Percentiles rank a stretch among this genome's conserved stretches.
phyloP scores from a whole-genome alignment of 768 basidiomycete species.

The Pulveroboletus sp. region DNA sequence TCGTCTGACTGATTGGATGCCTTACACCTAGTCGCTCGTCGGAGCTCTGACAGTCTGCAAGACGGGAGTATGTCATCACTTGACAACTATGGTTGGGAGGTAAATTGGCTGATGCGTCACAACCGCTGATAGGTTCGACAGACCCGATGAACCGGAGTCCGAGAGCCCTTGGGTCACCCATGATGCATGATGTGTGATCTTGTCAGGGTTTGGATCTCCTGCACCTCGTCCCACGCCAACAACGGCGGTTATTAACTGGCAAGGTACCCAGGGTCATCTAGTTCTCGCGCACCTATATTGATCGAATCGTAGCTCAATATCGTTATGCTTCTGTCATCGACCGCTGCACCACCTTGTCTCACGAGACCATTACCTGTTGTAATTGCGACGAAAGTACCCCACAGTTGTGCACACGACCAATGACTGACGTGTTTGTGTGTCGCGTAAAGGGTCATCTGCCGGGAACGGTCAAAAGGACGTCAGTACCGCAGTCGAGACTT shows the following conservation, averaged over 20 bases:
- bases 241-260: background rate
- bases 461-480: constrained; percentile 19
- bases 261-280: background rate
- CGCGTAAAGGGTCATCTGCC: constrained; percentile 71
- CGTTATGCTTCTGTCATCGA: background rate
- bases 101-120: background rate
- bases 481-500: constrained; percentile 46
- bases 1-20: background rate
- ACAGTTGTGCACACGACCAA: background rate
- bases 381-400: background rate
- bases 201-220: background rate
- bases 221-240: background rate
- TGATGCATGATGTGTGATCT: background rate
- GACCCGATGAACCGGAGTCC: background rate
- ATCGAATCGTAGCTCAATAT: background rate
- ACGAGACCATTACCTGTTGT: background rate
- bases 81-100: no score
- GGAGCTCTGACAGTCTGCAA: background rate
- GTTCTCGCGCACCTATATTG: background rate
- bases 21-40: background rate
- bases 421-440: constrained; percentile 53
- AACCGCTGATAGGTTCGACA: background rate
- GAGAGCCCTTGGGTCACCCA: background rate
- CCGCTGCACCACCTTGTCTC: background rate
- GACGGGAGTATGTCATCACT: no score